Percentiles rank a stretch among this genome's conserved stretches.
Conservation (phyloP, 108 stramenopile genomes). For the Conticribra guillardii region DNA sequence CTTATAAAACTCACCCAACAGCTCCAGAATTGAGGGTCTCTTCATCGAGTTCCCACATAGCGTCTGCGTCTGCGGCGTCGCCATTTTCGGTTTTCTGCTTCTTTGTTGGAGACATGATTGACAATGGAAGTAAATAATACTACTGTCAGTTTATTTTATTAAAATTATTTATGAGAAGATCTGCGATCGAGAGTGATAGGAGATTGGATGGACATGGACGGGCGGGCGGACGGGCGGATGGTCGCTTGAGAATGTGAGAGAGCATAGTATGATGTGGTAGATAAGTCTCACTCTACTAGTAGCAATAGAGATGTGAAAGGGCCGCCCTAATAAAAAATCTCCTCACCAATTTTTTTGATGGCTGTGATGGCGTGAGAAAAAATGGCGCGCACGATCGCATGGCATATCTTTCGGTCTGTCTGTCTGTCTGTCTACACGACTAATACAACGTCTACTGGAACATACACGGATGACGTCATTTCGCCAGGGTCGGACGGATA, state of each 20-base stretch:
- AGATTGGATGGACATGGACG: too few species aligned
- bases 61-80: conserved; percentile 30
- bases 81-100: conserved; percentile 34
- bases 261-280: too few species aligned
- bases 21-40: conserved; percentile 91
- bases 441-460: too few species aligned
- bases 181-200: neutral
- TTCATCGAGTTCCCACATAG: conserved; percentile 75
- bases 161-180: neutral
- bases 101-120: conserved; percentile 23
- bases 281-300: too few species aligned
- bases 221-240: too few species aligned
- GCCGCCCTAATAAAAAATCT: neutral
- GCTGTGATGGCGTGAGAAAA: neutral
- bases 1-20: conserved; percentile 87
- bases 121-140: neutral
- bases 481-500: too few species aligned
- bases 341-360: neutral
- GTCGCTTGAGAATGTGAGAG: too few species aligned
- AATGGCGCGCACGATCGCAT: too few species aligned
- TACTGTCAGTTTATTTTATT: neutral
- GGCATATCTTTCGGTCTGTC: conserved; percentile 1
- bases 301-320: too few species aligned
- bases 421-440: neutral
- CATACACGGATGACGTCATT: too few species aligned